phyloP scores from a whole-genome alignment of 2,329 filamentous ascomycete species.

The Fusarium nematophilum region DNA sequence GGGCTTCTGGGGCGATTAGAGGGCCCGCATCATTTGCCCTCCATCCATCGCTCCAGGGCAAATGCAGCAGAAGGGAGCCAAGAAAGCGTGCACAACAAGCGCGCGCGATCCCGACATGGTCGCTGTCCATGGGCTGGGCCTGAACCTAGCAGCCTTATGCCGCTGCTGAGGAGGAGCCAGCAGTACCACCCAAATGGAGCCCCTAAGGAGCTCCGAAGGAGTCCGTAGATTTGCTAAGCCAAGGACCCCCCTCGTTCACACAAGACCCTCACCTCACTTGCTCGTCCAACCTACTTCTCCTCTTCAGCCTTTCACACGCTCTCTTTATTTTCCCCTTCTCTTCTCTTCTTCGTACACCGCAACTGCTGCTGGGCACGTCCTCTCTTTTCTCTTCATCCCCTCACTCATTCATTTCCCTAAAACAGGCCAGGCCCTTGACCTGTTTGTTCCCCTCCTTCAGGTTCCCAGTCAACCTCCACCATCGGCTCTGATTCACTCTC shows the following conservation, averaged over 20 bases:
- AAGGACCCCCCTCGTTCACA: conserved; percentile 32
- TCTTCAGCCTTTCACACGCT: conserved; percentile 37
- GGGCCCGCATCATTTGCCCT: neutral
- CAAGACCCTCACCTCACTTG: conserved; percentile 35
- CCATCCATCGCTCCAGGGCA: conserved; percentile 6
- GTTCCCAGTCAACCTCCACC: conserved; percentile 37
- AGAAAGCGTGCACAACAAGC: neutral
- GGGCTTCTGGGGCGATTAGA: neutral
- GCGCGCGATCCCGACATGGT: neutral
- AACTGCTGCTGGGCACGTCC: conserved; percentile 51
- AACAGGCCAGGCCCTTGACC: conserved; percentile 36
- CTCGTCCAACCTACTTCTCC: conserved; percentile 37
- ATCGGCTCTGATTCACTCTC: conserved; percentile 36
- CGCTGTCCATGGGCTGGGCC: neutral
- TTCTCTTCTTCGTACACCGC: conserved; percentile 28
- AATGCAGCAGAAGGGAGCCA: neutral
- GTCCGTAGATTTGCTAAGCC: neutral
- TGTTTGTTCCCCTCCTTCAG: conserved; percentile 48
- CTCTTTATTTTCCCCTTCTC: conserved; percentile 25
- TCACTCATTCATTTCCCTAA: conserved; percentile 32
- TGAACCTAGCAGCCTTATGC: conserved; percentile 5
- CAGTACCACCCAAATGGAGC: conserved; percentile 2
- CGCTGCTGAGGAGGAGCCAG: neutral
- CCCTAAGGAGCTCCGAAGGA: neutral
- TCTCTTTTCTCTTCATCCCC: conserved; percentile 42